Evolutionary conservation across 192 early-diverging fungal genomes (phyloP).

Genomic region (Backusella tarrabulga): DNA sequence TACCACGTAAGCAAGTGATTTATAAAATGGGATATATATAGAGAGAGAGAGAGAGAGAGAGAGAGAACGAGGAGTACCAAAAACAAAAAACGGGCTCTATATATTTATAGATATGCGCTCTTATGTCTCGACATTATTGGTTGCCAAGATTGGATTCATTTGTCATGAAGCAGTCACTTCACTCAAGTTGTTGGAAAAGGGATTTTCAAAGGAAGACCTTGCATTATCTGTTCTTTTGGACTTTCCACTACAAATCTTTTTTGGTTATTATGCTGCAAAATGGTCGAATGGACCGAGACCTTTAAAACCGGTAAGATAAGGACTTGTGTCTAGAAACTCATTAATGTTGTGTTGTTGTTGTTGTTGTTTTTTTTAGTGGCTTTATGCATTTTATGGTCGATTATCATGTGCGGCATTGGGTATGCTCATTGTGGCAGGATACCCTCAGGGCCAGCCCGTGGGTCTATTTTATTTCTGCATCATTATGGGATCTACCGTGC

Average conservation of each 20-base stretch:
- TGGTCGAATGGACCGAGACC: conserved; percentile 90
- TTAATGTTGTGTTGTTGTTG: background rate
- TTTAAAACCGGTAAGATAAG: conserved; percentile 66
- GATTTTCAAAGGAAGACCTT: conserved; percentile 93
- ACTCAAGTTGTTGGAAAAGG: conserved; percentile 93
- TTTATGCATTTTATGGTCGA: conserved; percentile 86
- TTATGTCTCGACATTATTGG: conserved; percentile 78
- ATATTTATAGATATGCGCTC: conserved; percentile 67
- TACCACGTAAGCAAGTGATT: conserved; percentile 59
- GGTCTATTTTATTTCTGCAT: conserved; percentile 72
- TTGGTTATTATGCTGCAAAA: conserved; percentile 96
- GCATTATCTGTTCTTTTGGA: conserved; percentile 91
- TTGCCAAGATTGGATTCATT: conserved; percentile 93
- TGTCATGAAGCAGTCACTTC: conserved; percentile 94
- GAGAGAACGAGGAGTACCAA: background rate
- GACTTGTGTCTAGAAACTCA: background rate
- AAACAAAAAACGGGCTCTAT: background rate
- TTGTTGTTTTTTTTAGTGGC: conserved; percentile 71
- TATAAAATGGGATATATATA: too few relatives aligned
- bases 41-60: background rate
- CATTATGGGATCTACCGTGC: conserved; percentile 75
- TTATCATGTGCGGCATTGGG: conserved; percentile 79
- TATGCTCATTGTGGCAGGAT: conserved; percentile 82
- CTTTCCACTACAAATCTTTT: conserved; percentile 94
- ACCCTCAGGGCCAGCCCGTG: conserved; percentile 66